Evolutionary conservation across 2,329 filamentous ascomycete genomes (phyloP).

Genomic region (Geosmithia putterillii): DNA sequence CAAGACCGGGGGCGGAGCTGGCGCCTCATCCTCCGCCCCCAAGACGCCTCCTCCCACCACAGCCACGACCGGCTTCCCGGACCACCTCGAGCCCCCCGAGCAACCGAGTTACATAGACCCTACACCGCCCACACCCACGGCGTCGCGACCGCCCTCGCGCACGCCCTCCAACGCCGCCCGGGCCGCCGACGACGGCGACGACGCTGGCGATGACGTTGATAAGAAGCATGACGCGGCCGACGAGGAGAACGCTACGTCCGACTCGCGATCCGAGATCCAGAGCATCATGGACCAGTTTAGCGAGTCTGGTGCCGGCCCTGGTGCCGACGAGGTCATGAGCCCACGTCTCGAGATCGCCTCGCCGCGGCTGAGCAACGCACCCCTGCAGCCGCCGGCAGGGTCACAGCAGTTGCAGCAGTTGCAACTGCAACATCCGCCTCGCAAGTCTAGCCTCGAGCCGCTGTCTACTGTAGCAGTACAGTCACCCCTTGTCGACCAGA

Average conservation of each 20-base stretch:
- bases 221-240: slow-evolving; percentile 44
- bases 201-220: slow-evolving; percentile 44
- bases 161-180: slow-evolving; percentile 42
- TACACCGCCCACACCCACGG: slow-evolving; percentile 42
- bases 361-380: slow-evolving; percentile 56
- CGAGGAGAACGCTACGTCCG: slow-evolving; percentile 42
- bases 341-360: slow-evolving; percentile 74
- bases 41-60: too few species aligned
- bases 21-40: too few species aligned
- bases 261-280: slow-evolving; percentile 77
- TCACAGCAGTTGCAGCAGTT: slow-evolving; percentile 49
- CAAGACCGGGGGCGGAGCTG: too few species aligned
- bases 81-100: slow-evolving; percentile 26
- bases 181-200: slow-evolving; percentile 30
- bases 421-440: slow-evolving; percentile 51
- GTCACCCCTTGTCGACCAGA: slow-evolving; percentile 25
- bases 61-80: slow-evolving; percentile 27
- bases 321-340: slow-evolving; percentile 81
- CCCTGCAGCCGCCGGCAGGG: slow-evolving; percentile 19
- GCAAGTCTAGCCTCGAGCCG: slow-evolving; percentile 78
- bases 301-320: slow-evolving; percentile 58
- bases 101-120: slow-evolving; percentile 41
- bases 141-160: slow-evolving; percentile 45
- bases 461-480: slow-evolving; percentile 22
- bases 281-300: slow-evolving; percentile 97